phyloP scores from a whole-genome alignment of 148 eudicot genomes.

The Limonium bicolor region DNA sequence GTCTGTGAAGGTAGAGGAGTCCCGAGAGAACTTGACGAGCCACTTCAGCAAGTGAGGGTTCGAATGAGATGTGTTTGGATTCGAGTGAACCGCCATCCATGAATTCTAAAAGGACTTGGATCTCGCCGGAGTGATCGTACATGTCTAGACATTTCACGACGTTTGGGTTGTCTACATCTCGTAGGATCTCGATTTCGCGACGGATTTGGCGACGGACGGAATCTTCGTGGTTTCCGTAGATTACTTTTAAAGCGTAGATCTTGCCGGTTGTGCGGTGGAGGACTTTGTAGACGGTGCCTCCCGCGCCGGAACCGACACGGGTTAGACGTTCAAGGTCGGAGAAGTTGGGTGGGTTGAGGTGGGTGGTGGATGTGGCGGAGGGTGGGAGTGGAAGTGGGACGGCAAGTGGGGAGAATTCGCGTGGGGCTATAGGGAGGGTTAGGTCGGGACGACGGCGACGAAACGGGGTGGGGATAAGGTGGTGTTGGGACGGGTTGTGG shows the following conservation, averaged over 20 bases:
- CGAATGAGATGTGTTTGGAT: constrained; percentile 29
- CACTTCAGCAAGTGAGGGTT: constrained; percentile 33
- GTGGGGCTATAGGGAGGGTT: constrained; percentile 49
- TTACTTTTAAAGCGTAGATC: constrained; percentile 61
- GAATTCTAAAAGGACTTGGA: constrained; percentile 64
- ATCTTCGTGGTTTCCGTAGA: constrained; percentile 75
- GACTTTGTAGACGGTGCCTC: constrained; percentile 81
- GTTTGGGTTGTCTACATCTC: constrained; percentile 54
- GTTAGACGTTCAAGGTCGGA: constrained; percentile 44
- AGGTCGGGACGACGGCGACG: constrained; percentile 51
- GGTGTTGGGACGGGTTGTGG: constrained; percentile 5
- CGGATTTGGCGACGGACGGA: constrained; percentile 61
- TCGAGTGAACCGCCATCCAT: constrained; percentile 73
- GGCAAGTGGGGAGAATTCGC: constrained; percentile 29
- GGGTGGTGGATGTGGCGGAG: constrained; percentile 10
- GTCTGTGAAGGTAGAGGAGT: constrained; percentile 39
- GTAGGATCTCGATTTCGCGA: constrained; percentile 68
- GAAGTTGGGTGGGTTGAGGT: constrained; percentile 13
- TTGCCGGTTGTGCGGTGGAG: constrained; percentile 38
- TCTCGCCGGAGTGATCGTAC: constrained; percentile 62
- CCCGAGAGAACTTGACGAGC: constrained; percentile 51
- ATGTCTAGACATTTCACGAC: constrained; percentile 61
- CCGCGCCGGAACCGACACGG: constrained; percentile 70
- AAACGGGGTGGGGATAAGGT: no score
- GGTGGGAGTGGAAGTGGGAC: constrained; percentile 54